phyloP scores from a whole-genome alignment of 495 filamentous ascomycete genomes.

The Penicillium bialowiezense region DNA sequence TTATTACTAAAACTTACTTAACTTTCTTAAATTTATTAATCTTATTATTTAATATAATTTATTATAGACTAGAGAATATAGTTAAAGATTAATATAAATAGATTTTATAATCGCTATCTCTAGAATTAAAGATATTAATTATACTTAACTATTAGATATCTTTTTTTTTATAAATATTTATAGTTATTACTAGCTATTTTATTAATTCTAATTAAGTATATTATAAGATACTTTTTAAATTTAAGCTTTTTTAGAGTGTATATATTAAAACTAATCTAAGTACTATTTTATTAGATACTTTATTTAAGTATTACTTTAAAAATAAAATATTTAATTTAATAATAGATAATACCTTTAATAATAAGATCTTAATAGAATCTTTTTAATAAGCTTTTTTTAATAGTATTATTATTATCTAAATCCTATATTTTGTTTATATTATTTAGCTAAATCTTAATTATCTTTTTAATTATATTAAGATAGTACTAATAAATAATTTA shows the following conservation, averaged over 20 bases:
- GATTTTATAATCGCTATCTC: background rate
- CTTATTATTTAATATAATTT: background rate
- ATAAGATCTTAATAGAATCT: background rate
- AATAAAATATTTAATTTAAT: background rate
- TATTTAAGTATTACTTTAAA: background rate
- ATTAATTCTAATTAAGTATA: background rate
- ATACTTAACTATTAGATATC: background rate
- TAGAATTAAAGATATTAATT: background rate
- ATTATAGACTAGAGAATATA: background rate
- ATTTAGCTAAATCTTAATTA: background rate
- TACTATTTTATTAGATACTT: background rate
- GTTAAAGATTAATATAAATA: background rate
- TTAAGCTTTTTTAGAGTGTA: background rate
- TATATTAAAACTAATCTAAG: background rate
- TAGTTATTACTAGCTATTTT: constrained; percentile 1
- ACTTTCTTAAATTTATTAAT: constrained; percentile 16
- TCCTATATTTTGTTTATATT: background rate
- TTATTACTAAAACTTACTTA: background rate
- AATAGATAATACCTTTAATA: background rate
- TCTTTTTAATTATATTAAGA: background rate
- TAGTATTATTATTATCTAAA: background rate
- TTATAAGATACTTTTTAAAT: background rate
- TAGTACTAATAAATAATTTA: background rate
- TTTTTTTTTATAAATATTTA: background rate
- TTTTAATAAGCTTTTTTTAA: background rate